A percentile compares a stretch with the other conserved stretches of the same genome.
Conservation (phyloP, 2,329 filamentous ascomycete genomes). For the Didymella pomorum region DNA sequence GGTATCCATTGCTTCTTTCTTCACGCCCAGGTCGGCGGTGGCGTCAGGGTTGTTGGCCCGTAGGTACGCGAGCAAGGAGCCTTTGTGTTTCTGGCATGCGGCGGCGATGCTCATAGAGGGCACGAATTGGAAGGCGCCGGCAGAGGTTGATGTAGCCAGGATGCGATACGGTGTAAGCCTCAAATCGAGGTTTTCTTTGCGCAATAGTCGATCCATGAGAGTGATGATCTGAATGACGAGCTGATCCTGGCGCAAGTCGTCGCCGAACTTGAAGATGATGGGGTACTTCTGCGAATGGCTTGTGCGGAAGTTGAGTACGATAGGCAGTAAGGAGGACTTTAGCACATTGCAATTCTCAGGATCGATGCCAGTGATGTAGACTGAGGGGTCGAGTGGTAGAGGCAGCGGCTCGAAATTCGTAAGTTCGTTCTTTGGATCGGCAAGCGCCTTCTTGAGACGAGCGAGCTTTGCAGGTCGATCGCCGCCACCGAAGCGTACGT, state of each 20-base stretch:
- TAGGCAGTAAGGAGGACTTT: conserved; percentile 91
- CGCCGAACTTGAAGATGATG: conserved; percentile 96
- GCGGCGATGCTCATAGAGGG: conserved; percentile 84
- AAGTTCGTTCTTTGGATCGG: conserved; percentile 90
- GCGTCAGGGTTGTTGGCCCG: conserved; percentile 89
- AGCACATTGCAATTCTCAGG: conserved; percentile 90
- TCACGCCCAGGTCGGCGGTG: conserved; percentile 80
- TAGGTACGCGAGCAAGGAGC: conserved; percentile 79
- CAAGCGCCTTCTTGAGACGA: conserved; percentile 81
- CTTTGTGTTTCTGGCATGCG: conserved; percentile 84
- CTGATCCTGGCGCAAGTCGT: conserved; percentile 95
- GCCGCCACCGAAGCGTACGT: conserved; percentile 82
- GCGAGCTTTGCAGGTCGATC: conserved; percentile 83
- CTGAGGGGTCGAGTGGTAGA: conserved; percentile 84
- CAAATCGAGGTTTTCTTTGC: conserved; percentile 94
- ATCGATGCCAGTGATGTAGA: conserved; percentile 79
- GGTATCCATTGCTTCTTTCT: conserved; percentile 91
- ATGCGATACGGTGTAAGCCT: conserved; percentile 97
- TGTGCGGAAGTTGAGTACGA: conserved; percentile 91
- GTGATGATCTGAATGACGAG: conserved; percentile 97
- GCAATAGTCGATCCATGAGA: conserved; percentile 93
- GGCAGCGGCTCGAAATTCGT: conserved; percentile 83
- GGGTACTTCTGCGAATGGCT: conserved; percentile 79
- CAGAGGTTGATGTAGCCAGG: conserved; percentile 86
- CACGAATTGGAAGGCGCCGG: conserved; percentile 93